phyloP scores from a whole-genome alignment of 1,284 basidiomycete species.

The Pseudozyma tsukubaensis region DNA sequence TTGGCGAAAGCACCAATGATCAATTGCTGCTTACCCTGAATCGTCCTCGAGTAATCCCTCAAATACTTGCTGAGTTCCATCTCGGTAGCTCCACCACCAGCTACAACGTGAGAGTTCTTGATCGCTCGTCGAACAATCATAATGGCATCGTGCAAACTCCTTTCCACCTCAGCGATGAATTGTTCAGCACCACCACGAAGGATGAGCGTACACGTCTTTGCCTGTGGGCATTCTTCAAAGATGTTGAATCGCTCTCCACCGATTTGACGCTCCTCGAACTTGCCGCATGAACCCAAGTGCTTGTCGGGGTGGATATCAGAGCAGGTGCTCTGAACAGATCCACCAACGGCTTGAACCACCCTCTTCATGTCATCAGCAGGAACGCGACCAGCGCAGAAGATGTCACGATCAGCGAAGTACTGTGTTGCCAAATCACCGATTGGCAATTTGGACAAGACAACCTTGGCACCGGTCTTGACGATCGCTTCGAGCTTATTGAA shows the following conservation, averaged over 20 bases:
- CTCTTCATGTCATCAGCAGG: constrained; percentile 89
- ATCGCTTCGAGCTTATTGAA: constrained; percentile 97
- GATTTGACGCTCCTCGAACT: constrained; percentile 94
- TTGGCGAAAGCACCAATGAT: constrained; percentile 97
- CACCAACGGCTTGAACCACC: constrained; percentile 95
- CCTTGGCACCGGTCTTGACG: constrained; percentile 94
- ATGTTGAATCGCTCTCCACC: constrained; percentile 98
- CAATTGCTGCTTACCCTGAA: constrained; percentile 95
- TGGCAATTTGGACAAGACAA: constrained; percentile 96
- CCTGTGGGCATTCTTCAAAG: constrained; percentile 90
- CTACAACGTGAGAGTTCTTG: constrained; percentile 93
- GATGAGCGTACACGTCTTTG: constrained; percentile 97
- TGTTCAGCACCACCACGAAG: constrained; percentile 97
- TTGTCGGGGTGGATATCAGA: constrained; percentile 85
- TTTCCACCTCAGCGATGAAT: constrained; percentile 97
- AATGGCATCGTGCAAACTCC: constrained; percentile 96
- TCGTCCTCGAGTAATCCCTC: constrained; percentile 87
- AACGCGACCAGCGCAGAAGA: constrained; percentile 98
- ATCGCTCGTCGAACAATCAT: constrained; percentile 99
- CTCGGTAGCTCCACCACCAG: constrained; percentile 96
- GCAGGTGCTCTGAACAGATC: constrained; percentile 92
- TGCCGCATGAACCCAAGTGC: constrained; percentile 90
- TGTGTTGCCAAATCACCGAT: constrained; percentile 99
- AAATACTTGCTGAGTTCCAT: constrained; percentile 97
- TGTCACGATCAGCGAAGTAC: constrained; percentile 98